These are phyloP conservation scores for Aspergillus carbonarius DNA, from an alignment of 2,329 filamentous ascomycete genomes.

Conservation along the genomic window DNA sequence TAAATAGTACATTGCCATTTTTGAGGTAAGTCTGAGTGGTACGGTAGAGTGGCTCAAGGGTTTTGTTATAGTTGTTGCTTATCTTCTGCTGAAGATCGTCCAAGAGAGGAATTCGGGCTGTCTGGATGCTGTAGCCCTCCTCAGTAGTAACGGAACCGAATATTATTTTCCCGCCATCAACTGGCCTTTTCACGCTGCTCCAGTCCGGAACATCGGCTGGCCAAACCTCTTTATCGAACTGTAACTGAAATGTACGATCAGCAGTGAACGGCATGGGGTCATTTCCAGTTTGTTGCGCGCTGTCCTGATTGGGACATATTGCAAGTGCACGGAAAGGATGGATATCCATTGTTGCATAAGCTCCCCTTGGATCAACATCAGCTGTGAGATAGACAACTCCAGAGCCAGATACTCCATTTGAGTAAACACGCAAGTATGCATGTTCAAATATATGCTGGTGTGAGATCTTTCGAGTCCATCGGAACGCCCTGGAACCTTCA, in stretches of 20 bases:
- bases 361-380: neutral
- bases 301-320: too few species aligned
- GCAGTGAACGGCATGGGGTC: too few species aligned
- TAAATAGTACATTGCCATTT: too few species aligned
- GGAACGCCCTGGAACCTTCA: neutral
- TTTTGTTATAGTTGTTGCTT: neutral
- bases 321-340: neutral
- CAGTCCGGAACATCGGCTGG: neutral
- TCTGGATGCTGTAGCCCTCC: neutral
- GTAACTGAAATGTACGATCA: neutral
- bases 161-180: too few species aligned
- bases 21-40: neutral
- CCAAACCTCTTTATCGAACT: neutral
- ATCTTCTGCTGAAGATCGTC: neutral
- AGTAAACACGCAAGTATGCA: neutral
- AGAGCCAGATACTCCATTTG: neutral
- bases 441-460: neutral
- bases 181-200: too few species aligned
- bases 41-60: neutral
- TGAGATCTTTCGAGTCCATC: neutral
- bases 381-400: neutral
- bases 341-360: neutral
- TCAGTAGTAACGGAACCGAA: neutral
- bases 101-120: neutral
- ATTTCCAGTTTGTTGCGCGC: too few species aligned